phyloP scores from a whole-genome alignment of 1,284 basidiomycete genomes.

The Spongispora temasekensis region DNA sequence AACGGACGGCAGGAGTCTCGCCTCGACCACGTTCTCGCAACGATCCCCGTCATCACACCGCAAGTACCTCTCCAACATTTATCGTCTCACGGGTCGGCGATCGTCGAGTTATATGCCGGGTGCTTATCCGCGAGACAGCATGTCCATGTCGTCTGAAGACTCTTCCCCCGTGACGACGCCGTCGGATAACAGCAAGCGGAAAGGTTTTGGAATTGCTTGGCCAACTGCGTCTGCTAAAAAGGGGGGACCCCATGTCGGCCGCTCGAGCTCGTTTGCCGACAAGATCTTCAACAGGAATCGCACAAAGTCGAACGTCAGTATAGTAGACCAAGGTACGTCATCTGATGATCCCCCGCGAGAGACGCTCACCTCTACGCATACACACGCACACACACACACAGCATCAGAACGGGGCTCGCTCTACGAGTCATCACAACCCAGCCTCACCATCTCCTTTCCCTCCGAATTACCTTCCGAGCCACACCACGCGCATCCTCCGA shows the following conservation, averaged over 20 bases:
- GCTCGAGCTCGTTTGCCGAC: conserved; percentile 55
- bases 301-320: conserved; percentile 47
- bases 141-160: conserved; percentile 58
- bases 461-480: conserved; percentile 15
- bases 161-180: conserved; percentile 50
- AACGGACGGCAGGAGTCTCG: conserved; percentile 32
- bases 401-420: conserved; percentile 28
- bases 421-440: conserved; percentile 27
- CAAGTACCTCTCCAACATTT: conserved; percentile 49
- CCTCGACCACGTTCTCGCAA: conserved; percentile 36
- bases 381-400: too few species aligned
- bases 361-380: too few species aligned
- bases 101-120: conserved; percentile 39
- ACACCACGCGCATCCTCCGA: conserved; percentile 8
- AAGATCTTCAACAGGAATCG: conserved; percentile 53
- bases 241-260: conserved; percentile 37
- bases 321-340: conserved; percentile 31
- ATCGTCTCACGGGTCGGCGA: conserved; percentile 43
- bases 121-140: conserved; percentile 46
- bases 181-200: conserved; percentile 39
- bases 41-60: conserved; percentile 32
- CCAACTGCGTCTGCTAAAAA: conserved; percentile 52
- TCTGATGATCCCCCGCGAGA: too few species aligned
- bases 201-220: conserved; percentile 42
- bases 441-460: conserved; percentile 23